Conservation (phyloP, 805 yeast species). For the Schizosaccharomyces osmophilus region DNA sequence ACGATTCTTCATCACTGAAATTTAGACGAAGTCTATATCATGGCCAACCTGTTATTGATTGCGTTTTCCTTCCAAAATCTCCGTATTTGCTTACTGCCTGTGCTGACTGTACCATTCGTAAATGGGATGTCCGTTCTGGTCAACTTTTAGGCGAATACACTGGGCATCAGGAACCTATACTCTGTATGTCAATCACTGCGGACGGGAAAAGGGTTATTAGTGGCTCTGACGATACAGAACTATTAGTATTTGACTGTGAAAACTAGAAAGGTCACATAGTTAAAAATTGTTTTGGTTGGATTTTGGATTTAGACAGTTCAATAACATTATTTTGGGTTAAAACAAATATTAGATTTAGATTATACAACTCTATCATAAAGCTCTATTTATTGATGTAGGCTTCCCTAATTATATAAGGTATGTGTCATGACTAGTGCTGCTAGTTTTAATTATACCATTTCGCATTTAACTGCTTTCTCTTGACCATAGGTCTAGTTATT, state of each 20-base stretch:
- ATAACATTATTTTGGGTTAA: neutral
- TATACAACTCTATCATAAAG: too few relatives aligned
- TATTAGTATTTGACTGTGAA: conserved; percentile 23
- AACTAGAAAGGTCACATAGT: neutral
- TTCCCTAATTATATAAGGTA: too few relatives aligned
- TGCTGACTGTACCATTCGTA: conserved; percentile 65
- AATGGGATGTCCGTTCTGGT: conserved; percentile 79
- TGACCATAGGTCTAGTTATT: conserved; percentile 33
- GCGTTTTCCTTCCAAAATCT: conserved; percentile 29
- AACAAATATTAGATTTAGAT: neutral
- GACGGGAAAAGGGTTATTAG: conserved; percentile 51
- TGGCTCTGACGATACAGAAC: conserved; percentile 94
- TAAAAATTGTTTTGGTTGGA: too few relatives aligned
- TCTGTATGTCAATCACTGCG: conserved; percentile 47
- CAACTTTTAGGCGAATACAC: conserved; percentile 49
- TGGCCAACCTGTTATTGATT: conserved; percentile 66
- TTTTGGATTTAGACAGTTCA: too few relatives aligned
- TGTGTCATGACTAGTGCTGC: too few relatives aligned
- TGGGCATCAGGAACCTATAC: conserved; percentile 86
- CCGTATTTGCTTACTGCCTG: conserved; percentile 44
- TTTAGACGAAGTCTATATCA: conserved; percentile 44
- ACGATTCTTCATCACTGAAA: conserved; percentile 70
- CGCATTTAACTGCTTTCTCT: conserved; percentile 26
- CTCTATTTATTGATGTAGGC: too few relatives aligned
- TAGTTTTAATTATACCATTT: conserved; percentile 19